phyloP scores from a whole-genome alignment of 2,329 filamentous ascomycete genomes.

The Alternaria longipes region DNA sequence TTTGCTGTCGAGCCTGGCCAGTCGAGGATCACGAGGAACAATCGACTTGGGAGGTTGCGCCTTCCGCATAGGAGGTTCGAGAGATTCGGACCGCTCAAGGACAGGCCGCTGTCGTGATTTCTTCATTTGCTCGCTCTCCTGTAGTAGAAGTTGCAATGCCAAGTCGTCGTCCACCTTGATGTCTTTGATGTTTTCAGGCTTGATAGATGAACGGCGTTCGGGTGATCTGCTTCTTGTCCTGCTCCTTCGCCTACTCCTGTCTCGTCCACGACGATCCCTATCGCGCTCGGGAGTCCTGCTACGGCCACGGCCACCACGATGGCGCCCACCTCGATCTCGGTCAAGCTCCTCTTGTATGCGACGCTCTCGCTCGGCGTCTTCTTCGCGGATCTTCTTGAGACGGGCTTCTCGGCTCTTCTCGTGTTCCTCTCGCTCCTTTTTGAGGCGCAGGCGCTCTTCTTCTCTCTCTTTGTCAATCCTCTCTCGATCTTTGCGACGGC shows the following conservation, averaged over 20 bases:
- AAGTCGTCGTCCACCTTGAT: conserved; percentile 52
- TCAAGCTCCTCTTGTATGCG: conserved; percentile 61
- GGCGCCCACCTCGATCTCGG: conserved; percentile 56
- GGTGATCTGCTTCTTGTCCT: conserved; percentile 36
- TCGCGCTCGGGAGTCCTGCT: conserved; percentile 38
- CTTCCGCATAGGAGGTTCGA: conserved; percentile 52
- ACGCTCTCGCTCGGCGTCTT: conserved; percentile 47
- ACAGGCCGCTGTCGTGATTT: conserved; percentile 49
- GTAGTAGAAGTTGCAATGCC: conserved; percentile 45
- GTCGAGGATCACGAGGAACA: conserved; percentile 47
- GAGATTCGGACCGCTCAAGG: conserved; percentile 50
- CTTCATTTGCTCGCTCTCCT: conserved; percentile 51
- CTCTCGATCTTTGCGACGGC: conserved; percentile 41
- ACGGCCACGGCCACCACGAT: conserved; percentile 40
- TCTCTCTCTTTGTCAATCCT: conserved; percentile 54
- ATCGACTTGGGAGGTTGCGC: conserved; percentile 48
- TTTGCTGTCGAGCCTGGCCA: conserved; percentile 44
- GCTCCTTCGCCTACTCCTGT: conserved; percentile 34
- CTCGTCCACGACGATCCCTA: conserved; percentile 35
- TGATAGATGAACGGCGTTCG: conserved; percentile 34
- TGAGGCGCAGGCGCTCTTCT: conserved; percentile 60
- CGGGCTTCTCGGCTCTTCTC: conserved; percentile 57
- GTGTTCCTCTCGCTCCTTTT: conserved; percentile 52
- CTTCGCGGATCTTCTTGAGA: conserved; percentile 51
- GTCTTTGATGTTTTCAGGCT: conserved; percentile 49